Evolutionary conservation across 2,329 filamentous ascomycete species (phyloP), one percentile per base, ranked within the genome.

Genomic region (Juglanconis oblonga): DNA sequence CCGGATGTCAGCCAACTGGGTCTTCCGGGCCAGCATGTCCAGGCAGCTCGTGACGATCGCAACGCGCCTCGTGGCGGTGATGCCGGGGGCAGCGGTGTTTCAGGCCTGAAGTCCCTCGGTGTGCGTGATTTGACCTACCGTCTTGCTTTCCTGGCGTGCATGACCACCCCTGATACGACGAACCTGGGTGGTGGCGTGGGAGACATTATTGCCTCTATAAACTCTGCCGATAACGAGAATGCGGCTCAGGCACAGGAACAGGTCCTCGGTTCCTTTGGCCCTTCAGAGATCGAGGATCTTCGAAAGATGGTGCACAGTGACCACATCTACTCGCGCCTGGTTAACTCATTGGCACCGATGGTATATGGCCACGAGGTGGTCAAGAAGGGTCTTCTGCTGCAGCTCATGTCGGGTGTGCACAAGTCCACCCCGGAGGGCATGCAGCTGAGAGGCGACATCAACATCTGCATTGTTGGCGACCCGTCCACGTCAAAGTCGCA

Each of bases 401-500:
- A 99, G 74, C 82, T 99, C 51, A 92, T 99, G 84, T 91, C 92
- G n/a, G 95, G 95, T 79, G 91, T 99, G 2, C 87, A 87, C 76
- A 99, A 99, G 74, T 85, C 85, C 29, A 99, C 95, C 0, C 84
- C 92, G 0, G 95, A 99, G 76, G 94, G 92, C 64, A 97, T 99
- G 92, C 87, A 93, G 64, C 83, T 99, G 48, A 88, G 95, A 83
- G 95, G 95, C 67, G 95, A 99, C 71, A 93, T 99, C 80, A 99
- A 99, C 77, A 96, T 99, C 64, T 99, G 95, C 75, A 91, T 99
- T 67, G 95, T 99, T 61, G 95, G 95, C 62, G 95, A 99, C 71
- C 95, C 95, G 1, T 96, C 91, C 10, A 99, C 95, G 1, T 96
- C 92, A 66, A 99, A 99, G 74, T 97, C 93, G 36, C 95, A 99